phyloP scores from a whole-genome alignment of 129 eudicot species.

The Gnaphalium uliginosum region DNA sequence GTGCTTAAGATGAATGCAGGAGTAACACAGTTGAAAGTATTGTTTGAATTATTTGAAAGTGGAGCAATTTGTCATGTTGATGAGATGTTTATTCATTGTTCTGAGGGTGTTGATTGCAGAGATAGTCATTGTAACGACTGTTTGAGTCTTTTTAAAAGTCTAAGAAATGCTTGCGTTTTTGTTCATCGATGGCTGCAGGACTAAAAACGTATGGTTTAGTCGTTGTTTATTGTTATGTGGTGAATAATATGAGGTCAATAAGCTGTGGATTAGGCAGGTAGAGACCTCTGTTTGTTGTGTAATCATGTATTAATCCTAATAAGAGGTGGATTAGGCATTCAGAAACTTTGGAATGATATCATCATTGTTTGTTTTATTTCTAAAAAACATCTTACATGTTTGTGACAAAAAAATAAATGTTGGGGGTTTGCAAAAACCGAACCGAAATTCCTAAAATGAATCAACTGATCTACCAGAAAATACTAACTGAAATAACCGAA shows the following conservation, averaged over 20 bases:
- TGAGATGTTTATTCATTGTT: constrained; percentile 66
- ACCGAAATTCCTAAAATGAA: no score
- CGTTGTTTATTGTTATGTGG: constrained; percentile 3
- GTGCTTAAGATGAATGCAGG: constrained; percentile 81
- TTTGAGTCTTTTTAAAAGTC: constrained; percentile 46
- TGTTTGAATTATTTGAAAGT: constrained; percentile 58
- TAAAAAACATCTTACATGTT: no score
- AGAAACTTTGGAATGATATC: constrained; percentile 2
- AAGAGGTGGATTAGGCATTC: constrained; percentile 21
- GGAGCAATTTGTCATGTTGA: constrained; percentile 74
- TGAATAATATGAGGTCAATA: constrained; percentile 37
- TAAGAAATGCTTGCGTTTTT: constrained; percentile 61
- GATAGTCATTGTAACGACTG: constrained; percentile 39
- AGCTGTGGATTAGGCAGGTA: constrained; percentile 24
- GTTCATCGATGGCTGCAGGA: constrained; percentile 58
- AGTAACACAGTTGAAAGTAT: constrained; percentile 50
- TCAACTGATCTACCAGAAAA: no score
- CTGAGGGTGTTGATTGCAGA: constrained; percentile 12
- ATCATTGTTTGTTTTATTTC: neutral
- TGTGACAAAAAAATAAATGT: no score
- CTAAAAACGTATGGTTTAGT: constrained; percentile 14
- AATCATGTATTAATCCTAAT: constrained; percentile 30
- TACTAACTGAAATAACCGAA: no score
- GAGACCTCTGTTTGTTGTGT: neutral
- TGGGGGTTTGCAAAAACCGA: no score